Percentiles rank a stretch among this genome's conserved stretches.
Conservation (phyloP, 2,329 filamentous ascomycete species). For the Proliferodiscus dingleyae region DNA sequence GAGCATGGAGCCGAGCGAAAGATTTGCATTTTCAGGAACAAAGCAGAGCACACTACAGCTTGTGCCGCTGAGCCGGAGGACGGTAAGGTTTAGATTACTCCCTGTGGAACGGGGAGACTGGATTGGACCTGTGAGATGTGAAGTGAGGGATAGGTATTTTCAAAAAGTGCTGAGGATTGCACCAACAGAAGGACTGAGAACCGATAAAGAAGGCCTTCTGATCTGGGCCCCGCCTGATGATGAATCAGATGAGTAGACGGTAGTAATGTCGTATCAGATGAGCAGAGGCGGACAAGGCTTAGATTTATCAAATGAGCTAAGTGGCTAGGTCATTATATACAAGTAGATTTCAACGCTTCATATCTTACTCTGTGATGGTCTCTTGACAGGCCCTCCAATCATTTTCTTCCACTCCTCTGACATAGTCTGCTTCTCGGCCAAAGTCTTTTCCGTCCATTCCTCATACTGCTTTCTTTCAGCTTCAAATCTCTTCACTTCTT, state of each 20-base stretch:
- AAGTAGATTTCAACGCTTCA: not conserved
- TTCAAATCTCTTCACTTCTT: slow-evolving; percentile 54
- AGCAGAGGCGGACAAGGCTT: too few relatives aligned
- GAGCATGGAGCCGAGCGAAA: slow-evolving; percentile 84
- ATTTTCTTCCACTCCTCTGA: slow-evolving; percentile 47
- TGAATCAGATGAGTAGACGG: slow-evolving; percentile 5
- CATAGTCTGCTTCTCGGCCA: slow-evolving; percentile 52
- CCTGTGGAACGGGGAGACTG: slow-evolving; percentile 62
- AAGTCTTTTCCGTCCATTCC: slow-evolving; percentile 46
- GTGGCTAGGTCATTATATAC: not conserved
- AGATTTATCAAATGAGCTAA: too few relatives aligned
- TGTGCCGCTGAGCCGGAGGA: slow-evolving; percentile 72
- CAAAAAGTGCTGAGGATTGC: slow-evolving; percentile 82
- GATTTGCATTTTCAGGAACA: slow-evolving; percentile 87
- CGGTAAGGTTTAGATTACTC: slow-evolving; percentile 68
- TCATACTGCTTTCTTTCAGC: slow-evolving; percentile 52
- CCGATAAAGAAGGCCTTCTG: slow-evolving; percentile 58
- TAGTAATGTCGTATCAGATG: not conserved
- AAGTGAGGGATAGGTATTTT: slow-evolving; percentile 86
- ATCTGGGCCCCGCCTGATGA: slow-evolving; percentile 53
- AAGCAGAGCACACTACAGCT: slow-evolving; percentile 78
- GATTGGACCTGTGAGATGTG: slow-evolving; percentile 63
- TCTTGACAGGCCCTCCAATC: slow-evolving; percentile 16
- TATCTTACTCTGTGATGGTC: slow-evolving; percentile 13
- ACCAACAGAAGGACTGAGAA: slow-evolving; percentile 67